Evolutionary conservation across 345 rosid species (phyloP).

Genomic region (Hibiscus mutabilis): DNA sequence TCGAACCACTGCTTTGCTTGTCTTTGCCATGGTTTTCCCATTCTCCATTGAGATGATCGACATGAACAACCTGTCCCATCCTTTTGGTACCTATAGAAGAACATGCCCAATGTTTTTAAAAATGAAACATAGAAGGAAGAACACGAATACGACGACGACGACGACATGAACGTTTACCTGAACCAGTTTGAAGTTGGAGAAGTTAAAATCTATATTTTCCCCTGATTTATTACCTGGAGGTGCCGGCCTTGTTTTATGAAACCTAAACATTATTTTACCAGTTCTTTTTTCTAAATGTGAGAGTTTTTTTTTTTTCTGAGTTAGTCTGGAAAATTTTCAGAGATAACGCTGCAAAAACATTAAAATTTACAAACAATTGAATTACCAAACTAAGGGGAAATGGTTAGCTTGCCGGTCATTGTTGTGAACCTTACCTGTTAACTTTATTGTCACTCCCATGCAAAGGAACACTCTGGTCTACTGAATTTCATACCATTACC

Average conservation of each 20-base stretch:
- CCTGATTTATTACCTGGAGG: constrained; percentile 21
- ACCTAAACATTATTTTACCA: constrained; percentile 33
- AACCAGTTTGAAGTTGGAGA: constrained; percentile 39
- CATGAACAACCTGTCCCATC: constrained; percentile 60
- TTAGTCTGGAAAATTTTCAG: background rate
- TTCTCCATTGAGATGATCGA: constrained; percentile 37
- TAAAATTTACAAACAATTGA: background rate
- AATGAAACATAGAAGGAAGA: background rate
- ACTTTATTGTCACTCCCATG: background rate
- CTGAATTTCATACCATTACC: background rate
- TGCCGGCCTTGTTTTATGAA: constrained; percentile 29
- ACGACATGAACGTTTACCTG: constrained; percentile 26
- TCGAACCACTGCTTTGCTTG: constrained; percentile 30
- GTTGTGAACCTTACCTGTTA: constrained; percentile 1
- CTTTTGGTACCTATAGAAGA: constrained; percentile 45
- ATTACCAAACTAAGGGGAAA: background rate
- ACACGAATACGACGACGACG: background rate
- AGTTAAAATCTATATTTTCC: constrained; percentile 42
- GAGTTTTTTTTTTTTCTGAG: background rate
- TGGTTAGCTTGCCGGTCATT: constrained; percentile 13
- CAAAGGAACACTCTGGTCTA: background rate
- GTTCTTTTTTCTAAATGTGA: background rate
- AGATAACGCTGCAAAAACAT: background rate
- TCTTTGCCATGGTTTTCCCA: constrained; percentile 43
- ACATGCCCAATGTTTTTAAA: background rate